These are phyloP conservation scores for Penicillium antarcticum DNA, from an alignment of 495 filamentous ascomycete species.

Conservation along the genomic window DNA sequence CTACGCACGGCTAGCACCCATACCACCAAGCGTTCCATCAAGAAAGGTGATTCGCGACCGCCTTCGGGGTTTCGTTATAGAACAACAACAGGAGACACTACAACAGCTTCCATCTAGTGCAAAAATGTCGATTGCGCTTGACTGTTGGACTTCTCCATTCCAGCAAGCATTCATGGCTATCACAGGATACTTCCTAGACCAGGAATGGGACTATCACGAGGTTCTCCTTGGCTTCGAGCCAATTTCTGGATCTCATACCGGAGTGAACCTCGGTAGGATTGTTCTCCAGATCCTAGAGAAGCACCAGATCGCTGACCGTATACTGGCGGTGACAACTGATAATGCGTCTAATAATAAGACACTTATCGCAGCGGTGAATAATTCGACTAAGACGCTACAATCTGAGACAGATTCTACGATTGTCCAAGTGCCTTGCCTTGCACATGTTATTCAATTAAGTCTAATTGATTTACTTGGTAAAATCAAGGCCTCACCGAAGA, in stretches of 20 bases:
- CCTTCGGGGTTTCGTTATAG: neutral
- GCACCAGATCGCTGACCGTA: slow-evolving; percentile 2
- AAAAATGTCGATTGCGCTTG: slow-evolving; percentile 10
- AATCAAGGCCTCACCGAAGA: no score
- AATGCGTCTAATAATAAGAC: slow-evolving; percentile 16
- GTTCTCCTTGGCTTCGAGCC: no score
- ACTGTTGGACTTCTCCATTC: slow-evolving; percentile 15
- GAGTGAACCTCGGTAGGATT: slow-evolving; percentile 6
- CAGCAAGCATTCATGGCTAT: slow-evolving; percentile 15
- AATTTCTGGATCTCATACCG: no score
- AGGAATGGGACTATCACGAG: no score
- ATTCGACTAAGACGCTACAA: neutral
- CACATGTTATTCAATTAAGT: slow-evolving; percentile 16
- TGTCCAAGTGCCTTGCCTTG: slow-evolving; percentile 10
- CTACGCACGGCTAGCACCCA: neutral
- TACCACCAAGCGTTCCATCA: neutral
- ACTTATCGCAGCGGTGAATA: slow-evolving; percentile 3
- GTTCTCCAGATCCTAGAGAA: slow-evolving; percentile 1
- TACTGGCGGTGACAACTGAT: slow-evolving; percentile 13
- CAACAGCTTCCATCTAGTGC: neutral
- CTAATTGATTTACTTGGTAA: slow-evolving; percentile 9
- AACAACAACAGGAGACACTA: neutral
- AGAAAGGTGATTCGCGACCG: neutral
- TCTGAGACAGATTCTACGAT: neutral
- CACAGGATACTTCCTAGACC: no score